Evolutionary conservation across 2,329 filamentous ascomycete genomes (phyloP).

Genomic region (Talaromyces sp.): DNA sequence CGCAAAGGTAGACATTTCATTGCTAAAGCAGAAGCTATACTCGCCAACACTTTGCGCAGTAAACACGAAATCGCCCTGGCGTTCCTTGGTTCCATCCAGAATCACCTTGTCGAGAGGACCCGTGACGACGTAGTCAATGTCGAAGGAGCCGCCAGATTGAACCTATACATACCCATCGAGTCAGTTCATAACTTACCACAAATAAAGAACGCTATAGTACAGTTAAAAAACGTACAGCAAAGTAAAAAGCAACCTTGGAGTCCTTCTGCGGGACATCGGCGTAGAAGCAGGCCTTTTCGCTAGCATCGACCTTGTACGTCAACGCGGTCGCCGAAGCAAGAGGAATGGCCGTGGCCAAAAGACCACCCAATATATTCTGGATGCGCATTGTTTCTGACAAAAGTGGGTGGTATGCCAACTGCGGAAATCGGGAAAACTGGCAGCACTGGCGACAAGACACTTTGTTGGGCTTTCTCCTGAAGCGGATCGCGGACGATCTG

Average conservation of each 20-base stretch:
- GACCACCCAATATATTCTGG: constrained; percentile 56
- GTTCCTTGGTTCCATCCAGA: constrained; percentile 80
- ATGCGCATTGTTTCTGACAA: constrained; percentile 55
- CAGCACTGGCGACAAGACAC: background rate
- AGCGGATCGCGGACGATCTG: constrained; percentile 5
- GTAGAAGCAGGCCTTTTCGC: constrained; percentile 97
- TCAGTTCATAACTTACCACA: too few species aligned
- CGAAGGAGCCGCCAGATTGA: constrained; percentile 96
- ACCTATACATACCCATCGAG: constrained; percentile 52
- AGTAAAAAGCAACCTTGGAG: constrained; percentile 96
- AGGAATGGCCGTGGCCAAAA: constrained; percentile 66
- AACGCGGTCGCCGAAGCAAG: constrained; percentile 80
- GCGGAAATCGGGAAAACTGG: background rate
- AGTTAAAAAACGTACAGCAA: constrained; percentile 88
- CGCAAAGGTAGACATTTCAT: constrained; percentile 95
- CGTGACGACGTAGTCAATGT: constrained; percentile 86
- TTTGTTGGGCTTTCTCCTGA: constrained; percentile 12
- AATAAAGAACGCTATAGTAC: too few species aligned
- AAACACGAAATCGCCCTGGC: constrained; percentile 97
- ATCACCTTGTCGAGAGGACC: constrained; percentile 77
- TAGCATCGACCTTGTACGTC: constrained; percentile 83
- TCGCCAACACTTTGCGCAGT: constrained; percentile 83
- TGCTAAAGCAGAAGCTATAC: constrained; percentile 97
- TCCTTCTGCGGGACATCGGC: constrained; percentile 69
- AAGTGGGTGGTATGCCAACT: background rate